Base-by-base conservation (phyloP, 2,329 filamentous ascomycete species). In the Fusarium protoensiforme region DNA sequence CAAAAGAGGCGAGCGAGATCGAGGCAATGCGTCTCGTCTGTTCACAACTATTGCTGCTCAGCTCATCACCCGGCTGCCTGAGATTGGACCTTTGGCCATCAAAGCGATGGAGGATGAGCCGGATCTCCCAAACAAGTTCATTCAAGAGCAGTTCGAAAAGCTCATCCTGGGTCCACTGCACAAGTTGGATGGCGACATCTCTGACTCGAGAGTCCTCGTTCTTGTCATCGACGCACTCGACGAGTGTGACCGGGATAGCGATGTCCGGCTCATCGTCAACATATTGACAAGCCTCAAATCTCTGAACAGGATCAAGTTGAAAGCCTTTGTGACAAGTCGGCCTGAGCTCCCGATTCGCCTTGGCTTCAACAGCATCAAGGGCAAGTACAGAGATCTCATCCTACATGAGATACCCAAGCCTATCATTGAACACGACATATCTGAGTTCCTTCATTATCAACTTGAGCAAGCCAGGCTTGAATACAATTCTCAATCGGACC, bases 251-350 rank as follows among this genome's bases (percentile, higher is more conserved):
- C 51, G 70, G 8, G 11, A 16, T 3, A 27, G 36, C 0, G 38
- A 64, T 5, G 29, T 64, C 2, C 1, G 10, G 8, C 58, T n/a
- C 1, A 27, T 71, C 0, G n/a, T 71, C 0, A 29, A 41, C 7
- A 5, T 67, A 0, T 14, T 67, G 0, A 57, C 67, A 1, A 7
- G 5, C 76, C 10, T 53, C 57, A 7, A 33, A 1, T 10, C 20
- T 0, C n/a, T 51, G 0, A 11, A 13, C 46, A 1, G 61, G 8
- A 51, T 84, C 9, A 79, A 43, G 3, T 3, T 71, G 2, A 59
- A 78, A 60, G 63, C 82, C 1, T 84, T 87, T 31, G 20, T 87
- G 0, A 86, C 84, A 0, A 86, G 84, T 48, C 77, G 85, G 13
- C 85, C 84, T 0, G 82, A 86, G 24, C 61, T 84, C 2, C 79